phyloP scores from a whole-genome alignment of 306 rosid species.

The Citrullus amarus region DNA sequence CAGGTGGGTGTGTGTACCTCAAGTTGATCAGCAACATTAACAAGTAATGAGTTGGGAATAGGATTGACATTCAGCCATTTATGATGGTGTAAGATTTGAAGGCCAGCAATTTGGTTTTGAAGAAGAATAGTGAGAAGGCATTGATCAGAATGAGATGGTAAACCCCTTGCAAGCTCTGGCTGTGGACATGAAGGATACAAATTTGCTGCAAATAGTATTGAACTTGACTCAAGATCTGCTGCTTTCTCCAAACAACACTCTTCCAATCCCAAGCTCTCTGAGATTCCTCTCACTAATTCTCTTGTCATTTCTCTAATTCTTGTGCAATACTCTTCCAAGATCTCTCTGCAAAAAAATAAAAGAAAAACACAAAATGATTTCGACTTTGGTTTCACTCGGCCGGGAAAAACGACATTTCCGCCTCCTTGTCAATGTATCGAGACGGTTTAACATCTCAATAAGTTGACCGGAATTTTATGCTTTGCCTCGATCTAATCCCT shows the following conservation, averaged over 20 bases:
- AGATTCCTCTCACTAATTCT: slow-evolving; percentile 41
- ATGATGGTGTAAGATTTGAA: slow-evolving; percentile 32
- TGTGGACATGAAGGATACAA: slow-evolving; percentile 52
- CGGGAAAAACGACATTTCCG: too few relatives aligned
- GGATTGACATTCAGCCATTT: slow-evolving; percentile 35
- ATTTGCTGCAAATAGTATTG: slow-evolving; percentile 26
- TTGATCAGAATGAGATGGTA: slow-evolving; percentile 47
- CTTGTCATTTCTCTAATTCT: slow-evolving; percentile 15
- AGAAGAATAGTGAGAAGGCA: slow-evolving; percentile 36
- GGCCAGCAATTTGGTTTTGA: slow-evolving; percentile 34
- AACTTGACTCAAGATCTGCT: slow-evolving; percentile 17
- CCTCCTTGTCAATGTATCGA: too few relatives aligned
- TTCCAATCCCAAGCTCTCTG: slow-evolving; percentile 32
- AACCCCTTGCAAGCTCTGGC: slow-evolving; percentile 39
- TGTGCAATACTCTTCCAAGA: slow-evolving; percentile 16
- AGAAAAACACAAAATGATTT: too few relatives aligned
- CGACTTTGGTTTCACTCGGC: too few relatives aligned
- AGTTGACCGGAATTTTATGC: too few relatives aligned
- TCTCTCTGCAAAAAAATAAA: slow-evolving; percentile 17
- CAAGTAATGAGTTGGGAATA: slow-evolving; percentile 35
- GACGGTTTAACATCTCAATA: too few relatives aligned
- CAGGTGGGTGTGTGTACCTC: slow-evolving; percentile 26
- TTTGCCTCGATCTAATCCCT: too few relatives aligned
- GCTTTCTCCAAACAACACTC: slow-evolving; percentile 16
- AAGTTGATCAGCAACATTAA: slow-evolving; percentile 41